Evolutionary conservation across 768 basidiomycete genomes (phyloP).

Genomic region (Auriscalpium orientale): DNA sequence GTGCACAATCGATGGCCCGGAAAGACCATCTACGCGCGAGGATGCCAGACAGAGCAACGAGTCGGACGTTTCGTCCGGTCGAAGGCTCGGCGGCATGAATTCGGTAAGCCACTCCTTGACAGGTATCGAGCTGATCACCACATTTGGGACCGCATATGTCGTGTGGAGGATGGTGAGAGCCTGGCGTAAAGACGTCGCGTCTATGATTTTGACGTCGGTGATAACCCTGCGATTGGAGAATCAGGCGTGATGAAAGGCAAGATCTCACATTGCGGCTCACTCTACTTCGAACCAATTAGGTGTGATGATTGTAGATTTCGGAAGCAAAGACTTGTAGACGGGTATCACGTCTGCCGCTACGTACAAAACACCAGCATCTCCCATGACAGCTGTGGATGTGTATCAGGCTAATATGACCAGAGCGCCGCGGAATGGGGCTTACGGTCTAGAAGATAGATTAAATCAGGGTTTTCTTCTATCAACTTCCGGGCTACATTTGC

Average conservation of each 20-base stretch:
- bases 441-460: conserved; percentile 93
- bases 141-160: conserved; percentile 70
- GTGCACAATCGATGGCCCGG: conserved; percentile 42
- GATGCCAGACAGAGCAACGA: conserved; percentile 82
- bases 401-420: neutral
- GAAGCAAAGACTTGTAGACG: conserved; percentile 71
- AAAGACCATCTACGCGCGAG: conserved; percentile 25
- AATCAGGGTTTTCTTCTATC: conserved; percentile 43
- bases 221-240: conserved; percentile 47
- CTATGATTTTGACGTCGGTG: conserved; percentile 63
- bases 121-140: conserved; percentile 89
- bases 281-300: conserved; percentile 99
- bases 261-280: conserved; percentile 37
- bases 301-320: conserved; percentile 88
- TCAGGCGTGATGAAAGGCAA: neutral
- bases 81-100: conserved; percentile 36
- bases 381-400: conserved; percentile 73
- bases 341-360: conserved; percentile 84
- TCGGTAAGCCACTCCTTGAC: conserved; percentile 52
- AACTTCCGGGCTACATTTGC: conserved; percentile 55
- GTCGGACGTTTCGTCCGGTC: conserved; percentile 25
- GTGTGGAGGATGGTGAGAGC: conserved; percentile 72
- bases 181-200: conserved; percentile 52
- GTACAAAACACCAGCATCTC: conserved; percentile 85
- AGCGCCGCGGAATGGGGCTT: conserved; percentile 24